phyloP scores from a whole-genome alignment of 805 yeast species.

The Kazachstania africana region DNA sequence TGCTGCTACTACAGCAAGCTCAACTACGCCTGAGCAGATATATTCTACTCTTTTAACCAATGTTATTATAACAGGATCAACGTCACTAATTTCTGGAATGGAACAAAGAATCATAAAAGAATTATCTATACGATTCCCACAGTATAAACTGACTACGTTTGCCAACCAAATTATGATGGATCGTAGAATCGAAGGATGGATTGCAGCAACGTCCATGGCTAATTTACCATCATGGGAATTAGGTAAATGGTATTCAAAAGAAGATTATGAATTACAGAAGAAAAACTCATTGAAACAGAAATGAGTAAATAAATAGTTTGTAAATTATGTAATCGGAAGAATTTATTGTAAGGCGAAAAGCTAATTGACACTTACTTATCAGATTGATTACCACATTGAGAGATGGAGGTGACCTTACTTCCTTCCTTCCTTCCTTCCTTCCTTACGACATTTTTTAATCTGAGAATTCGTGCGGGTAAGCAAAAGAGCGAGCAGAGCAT shows the following conservation, averaged over 20 bases:
- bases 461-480: too few species aligned
- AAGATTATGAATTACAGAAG: constrained; percentile 1
- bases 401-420: too few species aligned
- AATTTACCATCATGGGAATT: constrained; percentile 22
- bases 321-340: too few species aligned
- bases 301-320: not conserved
- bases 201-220: constrained; percentile 46
- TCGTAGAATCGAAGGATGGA: constrained; percentile 70
- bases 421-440: too few species aligned
- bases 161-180: constrained; percentile 68
- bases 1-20: not conserved
- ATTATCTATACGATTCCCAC: constrained; percentile 59
- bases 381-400: too few species aligned
- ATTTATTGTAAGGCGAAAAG: too few species aligned
- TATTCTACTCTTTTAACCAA: constrained; percentile 31
- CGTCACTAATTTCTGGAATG: constrained; percentile 68
- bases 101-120: constrained; percentile 68
- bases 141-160: constrained; percentile 74
- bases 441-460: too few species aligned
- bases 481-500: too few species aligned
- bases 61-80: constrained; percentile 73
- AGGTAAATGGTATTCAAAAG: constrained; percentile 18
- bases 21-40: constrained; percentile 20
- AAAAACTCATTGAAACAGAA: not conserved
- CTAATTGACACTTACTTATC: too few species aligned